These are phyloP conservation scores for Rhododendron mucronatum DNA, from an alignment of 148 eudicot genomes.

Conservation along the genomic window DNA sequence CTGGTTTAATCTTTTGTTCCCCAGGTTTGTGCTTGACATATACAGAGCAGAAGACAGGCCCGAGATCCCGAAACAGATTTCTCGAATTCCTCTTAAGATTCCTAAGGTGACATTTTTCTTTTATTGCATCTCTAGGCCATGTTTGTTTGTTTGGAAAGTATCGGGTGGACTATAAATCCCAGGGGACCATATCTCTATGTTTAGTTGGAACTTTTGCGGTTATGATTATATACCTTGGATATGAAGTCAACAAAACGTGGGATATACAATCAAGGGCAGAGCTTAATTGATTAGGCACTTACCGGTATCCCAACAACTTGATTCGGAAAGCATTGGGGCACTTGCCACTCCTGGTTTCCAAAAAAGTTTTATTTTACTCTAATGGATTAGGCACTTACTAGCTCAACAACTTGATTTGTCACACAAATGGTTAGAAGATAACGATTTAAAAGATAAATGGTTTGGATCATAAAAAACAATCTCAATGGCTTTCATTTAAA, in stretches of 20 bases:
- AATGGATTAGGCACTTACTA: background rate
- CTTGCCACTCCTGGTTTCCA: too few species aligned
- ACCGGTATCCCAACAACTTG: background rate
- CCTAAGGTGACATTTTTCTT: slow-evolving; percentile 45
- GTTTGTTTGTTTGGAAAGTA: background rate
- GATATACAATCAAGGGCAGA: background rate
- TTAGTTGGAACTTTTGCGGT: background rate
- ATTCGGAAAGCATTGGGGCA: too few species aligned
- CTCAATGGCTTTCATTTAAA: background rate
- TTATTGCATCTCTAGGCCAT: background rate
- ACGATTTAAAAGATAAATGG: background rate
- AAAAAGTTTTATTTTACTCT: too few species aligned
- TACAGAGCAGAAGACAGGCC: slow-evolving; percentile 41
- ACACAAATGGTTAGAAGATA: background rate
- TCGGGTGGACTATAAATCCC: background rate
- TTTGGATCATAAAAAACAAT: background rate
- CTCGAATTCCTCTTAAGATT: slow-evolving; percentile 46
- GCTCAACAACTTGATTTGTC: background rate
- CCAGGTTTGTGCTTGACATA: slow-evolving; percentile 62
- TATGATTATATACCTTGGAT: background rate
- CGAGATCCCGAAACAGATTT: slow-evolving; percentile 27
- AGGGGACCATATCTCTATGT: background rate
- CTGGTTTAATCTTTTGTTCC: background rate
- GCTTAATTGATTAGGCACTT: background rate
- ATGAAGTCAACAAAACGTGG: background rate